These are phyloP conservation scores for Fusarium duplospermum DNA, from an alignment of 2,329 filamentous ascomycete species.

Conservation along the genomic window DNA sequence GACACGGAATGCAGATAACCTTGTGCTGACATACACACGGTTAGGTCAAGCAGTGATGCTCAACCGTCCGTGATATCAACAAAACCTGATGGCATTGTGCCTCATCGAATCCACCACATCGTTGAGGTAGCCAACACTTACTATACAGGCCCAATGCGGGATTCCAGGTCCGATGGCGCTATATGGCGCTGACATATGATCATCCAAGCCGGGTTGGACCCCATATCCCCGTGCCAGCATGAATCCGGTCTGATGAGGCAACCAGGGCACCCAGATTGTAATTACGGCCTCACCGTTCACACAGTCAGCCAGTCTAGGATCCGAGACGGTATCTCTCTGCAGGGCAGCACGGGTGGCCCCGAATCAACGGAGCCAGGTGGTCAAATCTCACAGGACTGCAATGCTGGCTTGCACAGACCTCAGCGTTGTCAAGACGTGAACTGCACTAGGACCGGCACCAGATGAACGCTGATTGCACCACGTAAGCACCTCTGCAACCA, in stretches of 20 bases:
- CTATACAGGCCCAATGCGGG: background rate
- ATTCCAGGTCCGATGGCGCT: background rate
- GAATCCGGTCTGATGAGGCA: background rate
- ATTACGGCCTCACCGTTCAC: constrained; percentile 13
- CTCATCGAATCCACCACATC: background rate
- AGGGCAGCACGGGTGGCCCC: background rate
- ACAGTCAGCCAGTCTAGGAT: background rate
- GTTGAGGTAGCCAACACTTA: background rate
- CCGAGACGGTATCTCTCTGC: constrained; percentile 12
- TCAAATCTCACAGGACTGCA: constrained; percentile 12
- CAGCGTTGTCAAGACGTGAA: constrained; percentile 24
- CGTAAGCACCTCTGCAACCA: constrained; percentile 30
- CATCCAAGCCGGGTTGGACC: background rate
- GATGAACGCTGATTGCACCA: constrained; percentile 22
- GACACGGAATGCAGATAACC: background rate
- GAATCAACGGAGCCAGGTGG: constrained; percentile 12
- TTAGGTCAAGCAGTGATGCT: background rate
- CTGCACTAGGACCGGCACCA: constrained; percentile 9
- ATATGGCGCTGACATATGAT: constrained; percentile 29
- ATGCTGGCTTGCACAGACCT: background rate
- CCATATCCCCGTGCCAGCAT: background rate
- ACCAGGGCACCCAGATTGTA: constrained; percentile 1
- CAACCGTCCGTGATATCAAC: background rate
- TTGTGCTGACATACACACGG: background rate
- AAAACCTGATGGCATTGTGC: background rate